phyloP scores from a whole-genome alignment of 2,329 filamentous ascomycete genomes.

The Aspergillus aculeatinus region DNA sequence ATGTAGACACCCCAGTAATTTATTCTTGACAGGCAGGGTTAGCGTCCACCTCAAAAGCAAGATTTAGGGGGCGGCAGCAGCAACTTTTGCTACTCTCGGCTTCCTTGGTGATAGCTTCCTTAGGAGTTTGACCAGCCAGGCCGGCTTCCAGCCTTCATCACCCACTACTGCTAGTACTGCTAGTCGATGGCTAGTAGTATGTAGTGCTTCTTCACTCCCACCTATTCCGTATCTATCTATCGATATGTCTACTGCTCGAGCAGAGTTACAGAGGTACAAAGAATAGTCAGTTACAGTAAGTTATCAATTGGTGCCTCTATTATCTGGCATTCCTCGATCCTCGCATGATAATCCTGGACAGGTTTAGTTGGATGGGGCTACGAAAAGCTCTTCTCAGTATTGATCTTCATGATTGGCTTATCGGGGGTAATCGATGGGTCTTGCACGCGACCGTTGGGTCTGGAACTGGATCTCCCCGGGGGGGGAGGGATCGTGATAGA shows the following conservation, averaged over 20 bases:
- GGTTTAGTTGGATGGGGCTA: slow-evolving; percentile 3
- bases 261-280: not conserved
- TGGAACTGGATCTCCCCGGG: slow-evolving; percentile 6
- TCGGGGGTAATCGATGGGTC: slow-evolving; percentile 2
- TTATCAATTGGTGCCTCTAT: not conserved
- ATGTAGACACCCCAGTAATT: not conserved
- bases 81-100: not conserved
- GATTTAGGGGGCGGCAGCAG: not conserved
- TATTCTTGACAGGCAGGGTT: not conserved
- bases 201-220: not conserved
- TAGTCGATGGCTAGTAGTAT: not conserved
- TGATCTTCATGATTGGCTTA: slow-evolving; percentile 3
- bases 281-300: too few species aligned
- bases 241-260: too few species aligned
- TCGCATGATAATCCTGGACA: slow-evolving; percentile 6
- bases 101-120: not conserved
- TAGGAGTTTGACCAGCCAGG: not conserved
- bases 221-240: not conserved
- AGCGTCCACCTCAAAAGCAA: not conserved
- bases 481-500: not conserved
- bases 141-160: too few species aligned
- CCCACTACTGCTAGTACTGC: too few species aligned
- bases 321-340: not conserved
- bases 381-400: slow-evolving; percentile 1
- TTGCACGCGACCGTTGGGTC: slow-evolving; percentile 11